phyloP scores from a whole-genome alignment of 345 rosid species.

The Diplotaxis tenuifolia region DNA sequence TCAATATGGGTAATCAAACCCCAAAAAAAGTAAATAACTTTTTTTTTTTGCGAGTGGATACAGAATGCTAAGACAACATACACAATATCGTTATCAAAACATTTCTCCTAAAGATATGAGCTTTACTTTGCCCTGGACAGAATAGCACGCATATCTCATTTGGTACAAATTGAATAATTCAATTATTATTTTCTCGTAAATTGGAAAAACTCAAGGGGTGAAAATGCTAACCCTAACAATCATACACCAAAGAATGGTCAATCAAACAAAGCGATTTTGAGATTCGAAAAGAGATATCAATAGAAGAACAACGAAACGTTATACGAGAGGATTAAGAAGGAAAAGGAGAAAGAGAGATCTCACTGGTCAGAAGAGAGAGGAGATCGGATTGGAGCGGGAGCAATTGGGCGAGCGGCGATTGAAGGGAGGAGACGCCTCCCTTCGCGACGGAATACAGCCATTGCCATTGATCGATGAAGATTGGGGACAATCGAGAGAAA shows the following conservation, averaged over 20 bases:
- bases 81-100: neutral
- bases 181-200: neutral
- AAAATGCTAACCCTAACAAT: neutral
- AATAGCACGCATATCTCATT: neutral
- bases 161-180: neutral
- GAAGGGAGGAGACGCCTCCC: neutral
- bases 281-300: neutral
- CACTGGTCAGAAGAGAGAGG: conserved; percentile 1
- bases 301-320: neutral
- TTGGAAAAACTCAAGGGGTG: neutral
- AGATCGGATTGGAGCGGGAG: neutral
- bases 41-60: neutral
- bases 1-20: too few relatives aligned
- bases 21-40: neutral
- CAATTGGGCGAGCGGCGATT: conserved; percentile 1
- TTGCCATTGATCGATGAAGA: neutral
- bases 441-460: neutral
- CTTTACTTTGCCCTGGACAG: neutral
- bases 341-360: neutral
- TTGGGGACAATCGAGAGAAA: conserved; percentile 29
- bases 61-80: neutral
- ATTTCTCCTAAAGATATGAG: conserved; percentile 1
- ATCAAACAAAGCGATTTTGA: neutral
- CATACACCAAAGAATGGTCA: neutral
- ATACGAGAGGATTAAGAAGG: neutral